These are phyloP conservation scores for Pistacia atlantica DNA, from an alignment of 345 rosid genomes.

Conservation along the genomic window DNA sequence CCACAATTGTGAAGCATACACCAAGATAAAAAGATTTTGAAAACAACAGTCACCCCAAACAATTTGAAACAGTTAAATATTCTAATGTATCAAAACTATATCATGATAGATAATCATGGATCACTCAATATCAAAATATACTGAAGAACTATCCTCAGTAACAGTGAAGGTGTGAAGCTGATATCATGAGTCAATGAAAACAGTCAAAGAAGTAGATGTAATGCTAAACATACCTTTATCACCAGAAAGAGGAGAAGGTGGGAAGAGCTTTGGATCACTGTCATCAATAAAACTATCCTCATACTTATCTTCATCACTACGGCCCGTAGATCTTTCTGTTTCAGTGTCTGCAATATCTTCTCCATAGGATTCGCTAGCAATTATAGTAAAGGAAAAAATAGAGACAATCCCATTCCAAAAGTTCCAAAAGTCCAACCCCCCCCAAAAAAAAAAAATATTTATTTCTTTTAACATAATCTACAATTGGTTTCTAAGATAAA, in stretches of 20 bases:
- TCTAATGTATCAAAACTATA: neutral
- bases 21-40: neutral
- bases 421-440: neutral
- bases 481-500: neutral
- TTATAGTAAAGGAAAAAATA: constrained; percentile 27
- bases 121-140: neutral
- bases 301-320: constrained; percentile 52
- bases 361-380: constrained; percentile 58
- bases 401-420: neutral
- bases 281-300: constrained; percentile 79
- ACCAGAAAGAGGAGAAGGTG: constrained; percentile 37
- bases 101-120: neutral
- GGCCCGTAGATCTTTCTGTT: constrained; percentile 41
- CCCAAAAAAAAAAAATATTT: neutral
- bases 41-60: neutral
- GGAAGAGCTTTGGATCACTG: constrained; percentile 29
- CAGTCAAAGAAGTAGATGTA: neutral
- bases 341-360: constrained; percentile 67
- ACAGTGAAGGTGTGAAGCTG: neutral
- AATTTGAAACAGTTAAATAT: neutral
- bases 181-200: constrained; percentile 1
- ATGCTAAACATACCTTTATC: constrained; percentile 40
- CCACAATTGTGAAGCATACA: neutral
- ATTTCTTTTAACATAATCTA: neutral
- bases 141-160: neutral